A percentile compares a stretch with the other conserved stretches of the same genome.
Conservation (phyloP, 2,329 filamentous ascomycete species). For the Paraphoma chrysanthemicola region DNA sequence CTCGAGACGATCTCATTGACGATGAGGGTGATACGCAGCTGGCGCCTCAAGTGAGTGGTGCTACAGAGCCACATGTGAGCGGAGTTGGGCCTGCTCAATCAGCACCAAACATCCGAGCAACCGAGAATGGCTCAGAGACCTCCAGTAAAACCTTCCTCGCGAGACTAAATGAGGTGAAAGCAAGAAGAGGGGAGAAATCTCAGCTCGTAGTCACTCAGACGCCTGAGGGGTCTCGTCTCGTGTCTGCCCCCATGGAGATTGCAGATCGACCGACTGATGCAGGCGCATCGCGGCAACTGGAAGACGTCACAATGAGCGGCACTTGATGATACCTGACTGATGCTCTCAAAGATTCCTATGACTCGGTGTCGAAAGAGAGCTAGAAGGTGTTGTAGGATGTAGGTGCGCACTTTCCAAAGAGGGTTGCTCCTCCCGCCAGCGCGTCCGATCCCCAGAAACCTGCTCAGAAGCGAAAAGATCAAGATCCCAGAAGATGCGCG, state of each 20-base stretch:
- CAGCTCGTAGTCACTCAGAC: conserved; percentile 23
- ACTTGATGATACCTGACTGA: conserved; percentile 6
- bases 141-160: conserved; percentile 46
- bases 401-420: background rate
- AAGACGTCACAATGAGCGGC: conserved; percentile 10
- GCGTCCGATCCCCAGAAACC: background rate
- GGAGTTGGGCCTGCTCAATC: background rate
- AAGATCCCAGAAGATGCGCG: background rate
- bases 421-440: background rate
- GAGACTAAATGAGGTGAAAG: conserved; percentile 50
- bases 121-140: background rate
- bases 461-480: background rate
- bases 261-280: background rate
- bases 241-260: background rate
- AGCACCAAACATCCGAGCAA: background rate
- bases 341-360: background rate
- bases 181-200: conserved; percentile 47
- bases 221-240: conserved; percentile 20
- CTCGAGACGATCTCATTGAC: conserved; percentile 36
- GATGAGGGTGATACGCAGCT: conserved; percentile 3
- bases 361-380: background rate
- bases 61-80: background rate
- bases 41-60: background rate
- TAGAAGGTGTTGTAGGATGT: background rate
- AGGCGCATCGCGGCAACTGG: background rate